Evolutionary conservation across 306 rosid species (phyloP), one percentile per base, ranked within the genome.

Genomic region (Echinosophora koreensis): DNA sequence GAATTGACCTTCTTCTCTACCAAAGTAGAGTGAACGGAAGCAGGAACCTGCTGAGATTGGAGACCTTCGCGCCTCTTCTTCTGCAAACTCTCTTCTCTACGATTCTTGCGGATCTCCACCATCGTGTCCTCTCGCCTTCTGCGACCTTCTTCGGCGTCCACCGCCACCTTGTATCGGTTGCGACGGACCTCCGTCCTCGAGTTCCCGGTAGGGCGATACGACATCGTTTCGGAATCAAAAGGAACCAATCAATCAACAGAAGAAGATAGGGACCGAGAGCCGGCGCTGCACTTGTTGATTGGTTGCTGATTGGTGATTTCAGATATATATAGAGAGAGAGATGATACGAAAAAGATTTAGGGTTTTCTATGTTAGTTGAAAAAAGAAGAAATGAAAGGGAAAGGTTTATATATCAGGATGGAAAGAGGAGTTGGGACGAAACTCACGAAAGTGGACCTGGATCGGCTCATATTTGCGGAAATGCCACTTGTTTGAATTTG

Each of bases 101-200:
- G 94, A 61, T 78, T 92, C 94, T 91, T 96, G 16, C 99, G 91
- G 93, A 96, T 96, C 99, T 96, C 99, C 6, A 96, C 98, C 97
- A 96, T 88, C 46, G 91, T 88, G 81, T 96, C 99, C 82, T 96
- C 99, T 15, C 98, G 88, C 58, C 99, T 87, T 46, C 99, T 79
- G 50, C 98, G 94, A 39, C 99, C 99, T 83, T 96, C 98, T 82
- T 96, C 98, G 22, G 99, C 99, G 50, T 96, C 99, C 41, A 96
- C 98, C 30, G 98, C 98, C 66, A 96, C 98, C 90, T 96, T 96
- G 89, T 96, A 96, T 16, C 97, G 91, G 80, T 90, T 91, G 58
- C 98, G 96, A 66, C 99, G 98, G 84, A 84, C 94, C 83, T 96
- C 99, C 55, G 91, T 88, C 88, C 93, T 90, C 27, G 95, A 82